Percentiles rank a stretch among this genome's conserved stretches.
Conservation (phyloP, 139 green algal genomes). For the Choricystis sp. region DNA sequence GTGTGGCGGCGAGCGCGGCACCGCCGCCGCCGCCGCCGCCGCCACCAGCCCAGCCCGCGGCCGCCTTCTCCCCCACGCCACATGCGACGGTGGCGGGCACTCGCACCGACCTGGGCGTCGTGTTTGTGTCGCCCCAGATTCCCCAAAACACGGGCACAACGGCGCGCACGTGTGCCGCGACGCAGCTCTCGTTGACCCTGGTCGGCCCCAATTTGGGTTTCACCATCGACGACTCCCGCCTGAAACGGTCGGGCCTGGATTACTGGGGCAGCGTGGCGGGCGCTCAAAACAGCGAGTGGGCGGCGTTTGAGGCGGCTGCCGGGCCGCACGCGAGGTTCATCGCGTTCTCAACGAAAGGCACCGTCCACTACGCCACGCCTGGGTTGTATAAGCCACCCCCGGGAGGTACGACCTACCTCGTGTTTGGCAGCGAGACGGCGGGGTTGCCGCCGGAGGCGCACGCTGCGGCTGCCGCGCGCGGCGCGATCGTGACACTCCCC, state of each 20-base stretch:
- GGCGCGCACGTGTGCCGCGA: not conserved
- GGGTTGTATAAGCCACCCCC: constrained; percentile 33
- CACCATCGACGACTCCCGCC: not conserved
- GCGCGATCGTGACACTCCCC: constrained; percentile 60
- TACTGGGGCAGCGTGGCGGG: not conserved
- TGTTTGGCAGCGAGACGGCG: constrained; percentile 58
- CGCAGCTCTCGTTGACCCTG: not conserved
- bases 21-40: too few relatives aligned
- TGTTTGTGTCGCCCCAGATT: not conserved
- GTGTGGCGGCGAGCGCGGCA: too few relatives aligned
- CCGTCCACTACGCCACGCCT: constrained; percentile 28
- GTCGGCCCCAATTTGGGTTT: not conserved
- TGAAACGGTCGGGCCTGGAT: not conserved
- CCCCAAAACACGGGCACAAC: not conserved
- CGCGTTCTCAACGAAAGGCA: constrained; percentile 56
- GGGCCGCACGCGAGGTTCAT: constrained; percentile 18
- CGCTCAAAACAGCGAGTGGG: not conserved
- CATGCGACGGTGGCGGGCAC: not conserved
- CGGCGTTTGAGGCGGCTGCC: not conserved
- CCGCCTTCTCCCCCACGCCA: not conserved
- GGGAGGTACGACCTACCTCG: constrained; percentile 26
- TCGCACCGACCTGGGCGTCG: not conserved
- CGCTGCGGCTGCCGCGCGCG: constrained; percentile 29
- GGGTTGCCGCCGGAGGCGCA: constrained; percentile 55
- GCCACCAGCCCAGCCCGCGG: not conserved